Base-by-base conservation (phyloP, 805 yeast genomes). In the Saccharomycopsis vini region DNA sequence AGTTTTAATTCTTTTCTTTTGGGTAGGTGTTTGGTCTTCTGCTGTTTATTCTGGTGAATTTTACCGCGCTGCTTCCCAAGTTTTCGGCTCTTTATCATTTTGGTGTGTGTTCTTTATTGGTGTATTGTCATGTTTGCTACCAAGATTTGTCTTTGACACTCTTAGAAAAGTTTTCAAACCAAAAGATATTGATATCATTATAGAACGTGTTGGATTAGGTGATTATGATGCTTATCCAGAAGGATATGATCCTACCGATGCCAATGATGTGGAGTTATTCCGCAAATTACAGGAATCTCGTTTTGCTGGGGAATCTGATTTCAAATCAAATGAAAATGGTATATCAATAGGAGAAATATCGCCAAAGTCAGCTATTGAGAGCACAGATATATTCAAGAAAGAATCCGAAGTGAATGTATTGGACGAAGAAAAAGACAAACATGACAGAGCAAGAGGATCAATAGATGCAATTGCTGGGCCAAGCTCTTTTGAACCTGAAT, bases 11-110 rank as follows among this genome's bases (percentile, higher is more conserved):
- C 67, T 82, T 15, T 81, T 71, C 53, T 73, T 77, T 56, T 84
- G 94, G 94, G 75, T 85, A 3, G 89, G 90, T n/a, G 73, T 78
- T 19, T 84, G 89, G 81, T 73, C 87, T 24, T 61, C 76, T 3
- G 59, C 71, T 22, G 49, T 62, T 2, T 60, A 64, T 44, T 70
- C 84, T 6, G 68, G 66, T 9, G 83, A 77, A 54, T 79, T 79
- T 53, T 84, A 75, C 60, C 68, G 71, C 46, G 75, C 81, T 20
- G 92, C 83, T 2, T 59, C 75, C 2, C 75, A 78, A 53, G 68
- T 71, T 28, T 77, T 77, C 52, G 86, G 88, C 16, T 62, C 79
- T 4, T 64, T 71, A 28, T 56, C 73, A 4, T 79, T 77, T 56
- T 84, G 94, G 94, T 75, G 79, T 36, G 66, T 72, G 46, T 59